A percentile compares a stretch with the other conserved stretches of the same genome.
Conservation (phyloP, 805 yeast species). For the Zygoascus biomembranicola region DNA sequence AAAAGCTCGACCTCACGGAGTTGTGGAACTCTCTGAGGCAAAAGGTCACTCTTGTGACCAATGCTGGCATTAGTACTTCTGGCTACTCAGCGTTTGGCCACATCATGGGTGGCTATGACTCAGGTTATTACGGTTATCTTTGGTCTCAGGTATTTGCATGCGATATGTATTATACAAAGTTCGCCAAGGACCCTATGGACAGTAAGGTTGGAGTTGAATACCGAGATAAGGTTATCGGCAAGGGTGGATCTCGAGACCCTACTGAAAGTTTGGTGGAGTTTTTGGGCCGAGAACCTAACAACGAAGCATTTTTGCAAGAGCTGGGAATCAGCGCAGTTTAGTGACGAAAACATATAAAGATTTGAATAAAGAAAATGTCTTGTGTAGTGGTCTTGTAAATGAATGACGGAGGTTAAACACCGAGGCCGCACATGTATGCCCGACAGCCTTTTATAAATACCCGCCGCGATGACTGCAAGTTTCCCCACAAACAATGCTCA, state of each 20-base stretch:
- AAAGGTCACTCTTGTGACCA: conserved; percentile 46
- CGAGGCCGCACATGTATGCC: too few species aligned
- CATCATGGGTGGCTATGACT: conserved; percentile 75
- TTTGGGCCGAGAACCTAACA: conserved; percentile 68
- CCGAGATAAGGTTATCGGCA: conserved; percentile 57
- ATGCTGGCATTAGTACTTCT: conserved; percentile 46
- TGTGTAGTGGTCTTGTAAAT: too few species aligned
- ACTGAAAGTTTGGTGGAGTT: conserved; percentile 55
- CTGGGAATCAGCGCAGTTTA: conserved; percentile 22
- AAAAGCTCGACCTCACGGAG: conserved; percentile 39
- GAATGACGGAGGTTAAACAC: too few species aligned
- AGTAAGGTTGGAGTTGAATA: conserved; percentile 53
- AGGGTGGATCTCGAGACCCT: conserved; percentile 70
- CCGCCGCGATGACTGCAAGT: not conserved
- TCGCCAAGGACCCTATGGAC: conserved; percentile 61
- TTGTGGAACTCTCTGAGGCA: conserved; percentile 63
- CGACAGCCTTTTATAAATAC: too few species aligned
- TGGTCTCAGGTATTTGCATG: conserved; percentile 83
- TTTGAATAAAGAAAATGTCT: too few species aligned
- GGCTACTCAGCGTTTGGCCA: conserved; percentile 75
- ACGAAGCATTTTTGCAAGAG: conserved; percentile 64
- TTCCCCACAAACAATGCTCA: not conserved
- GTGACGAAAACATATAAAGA: too few species aligned
- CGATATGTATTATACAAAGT: conserved; percentile 68
- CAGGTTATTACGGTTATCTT: conserved; percentile 80